Percentiles rank a stretch among this genome's conserved stretches.
Conservation (phyloP, 2,329 filamentous ascomycete genomes). For the Ophiosphaerella herpotricha region DNA sequence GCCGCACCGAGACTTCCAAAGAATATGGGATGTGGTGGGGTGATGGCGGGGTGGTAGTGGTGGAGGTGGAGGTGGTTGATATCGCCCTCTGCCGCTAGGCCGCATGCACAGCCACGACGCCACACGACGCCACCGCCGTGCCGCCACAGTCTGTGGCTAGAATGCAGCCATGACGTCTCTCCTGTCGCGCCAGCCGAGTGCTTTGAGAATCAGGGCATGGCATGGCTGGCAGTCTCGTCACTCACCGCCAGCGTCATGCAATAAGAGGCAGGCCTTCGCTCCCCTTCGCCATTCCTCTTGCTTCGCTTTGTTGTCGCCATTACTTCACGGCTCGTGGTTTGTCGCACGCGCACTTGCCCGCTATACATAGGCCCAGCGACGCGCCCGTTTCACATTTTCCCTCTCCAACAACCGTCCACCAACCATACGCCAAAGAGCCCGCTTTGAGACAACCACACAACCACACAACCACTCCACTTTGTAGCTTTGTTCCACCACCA, state of each 20-base stretch:
- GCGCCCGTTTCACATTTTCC: constrained; percentile 47
- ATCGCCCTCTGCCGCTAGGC: too few relatives aligned
- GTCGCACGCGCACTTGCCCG: constrained; percentile 27
- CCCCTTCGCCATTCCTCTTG: constrained; percentile 14
- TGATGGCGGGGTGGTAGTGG: not conserved
- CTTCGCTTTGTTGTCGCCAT: constrained; percentile 16
- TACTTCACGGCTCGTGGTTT: constrained; percentile 11
- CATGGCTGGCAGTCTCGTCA: constrained; percentile 2
- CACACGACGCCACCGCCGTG: too few relatives aligned
- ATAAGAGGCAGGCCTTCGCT: constrained; percentile 21
- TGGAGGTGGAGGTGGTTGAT: constrained; percentile 3
- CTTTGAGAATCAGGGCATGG: constrained; percentile 32
- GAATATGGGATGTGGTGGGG: constrained; percentile 8
- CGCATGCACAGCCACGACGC: too few relatives aligned
- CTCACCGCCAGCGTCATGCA: constrained; percentile 31
- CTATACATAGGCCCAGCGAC: constrained; percentile 43
- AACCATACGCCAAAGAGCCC: constrained; percentile 31
- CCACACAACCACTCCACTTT: constrained; percentile 24
- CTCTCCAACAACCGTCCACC: constrained; percentile 30
- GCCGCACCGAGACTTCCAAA: constrained; percentile 34
- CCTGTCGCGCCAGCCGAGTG: constrained; percentile 3
- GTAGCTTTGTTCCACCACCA: constrained; percentile 8
- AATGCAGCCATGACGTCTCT: constrained; percentile 23
- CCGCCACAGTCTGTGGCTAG: not conserved
- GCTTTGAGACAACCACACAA: constrained; percentile 36